These are phyloP conservation scores for Phytopythium kandeliae DNA, from an alignment of 352 stramenopile genomes.

Conservation along the genomic window DNA sequence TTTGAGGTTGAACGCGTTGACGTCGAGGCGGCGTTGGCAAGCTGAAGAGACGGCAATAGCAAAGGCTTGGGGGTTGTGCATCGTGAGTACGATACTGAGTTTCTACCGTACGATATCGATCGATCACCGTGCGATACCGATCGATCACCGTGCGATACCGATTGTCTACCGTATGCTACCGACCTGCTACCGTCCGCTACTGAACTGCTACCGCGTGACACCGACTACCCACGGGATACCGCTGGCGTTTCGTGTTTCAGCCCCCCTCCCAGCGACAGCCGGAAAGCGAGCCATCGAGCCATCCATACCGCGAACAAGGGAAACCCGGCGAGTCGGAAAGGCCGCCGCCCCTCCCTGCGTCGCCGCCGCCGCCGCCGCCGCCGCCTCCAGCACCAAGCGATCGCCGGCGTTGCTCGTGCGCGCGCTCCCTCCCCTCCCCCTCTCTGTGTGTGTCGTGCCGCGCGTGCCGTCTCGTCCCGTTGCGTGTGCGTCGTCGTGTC, in stretches of 20 bases:
- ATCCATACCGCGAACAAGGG: background rate
- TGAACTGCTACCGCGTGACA: background rate
- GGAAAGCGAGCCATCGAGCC: background rate
- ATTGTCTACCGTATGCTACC: background rate
- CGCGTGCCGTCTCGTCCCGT: constrained; percentile 2
- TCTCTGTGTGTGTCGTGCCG: constrained; percentile 5
- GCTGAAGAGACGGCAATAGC: too few species aligned
- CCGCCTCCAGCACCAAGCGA: background rate
- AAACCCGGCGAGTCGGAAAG: background rate
- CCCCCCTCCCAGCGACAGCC: background rate
- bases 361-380: background rate
- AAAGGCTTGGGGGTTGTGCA: too few species aligned
- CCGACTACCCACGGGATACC: background rate
- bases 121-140: too few species aligned
- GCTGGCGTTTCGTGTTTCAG: background rate
- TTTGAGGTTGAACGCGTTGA: too few species aligned
- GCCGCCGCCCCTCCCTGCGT: background rate
- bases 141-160: too few species aligned
- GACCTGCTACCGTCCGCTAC: background rate
- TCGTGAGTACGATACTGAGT: too few species aligned
- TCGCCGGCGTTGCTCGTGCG: background rate
- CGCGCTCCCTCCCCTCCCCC: background rate
- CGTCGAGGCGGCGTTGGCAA: too few species aligned
- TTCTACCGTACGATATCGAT: too few species aligned
- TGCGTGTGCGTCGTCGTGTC: constrained; percentile 2